phyloP scores from a whole-genome alignment of 352 stramenopile species.

The Pythium monospermum region DNA sequence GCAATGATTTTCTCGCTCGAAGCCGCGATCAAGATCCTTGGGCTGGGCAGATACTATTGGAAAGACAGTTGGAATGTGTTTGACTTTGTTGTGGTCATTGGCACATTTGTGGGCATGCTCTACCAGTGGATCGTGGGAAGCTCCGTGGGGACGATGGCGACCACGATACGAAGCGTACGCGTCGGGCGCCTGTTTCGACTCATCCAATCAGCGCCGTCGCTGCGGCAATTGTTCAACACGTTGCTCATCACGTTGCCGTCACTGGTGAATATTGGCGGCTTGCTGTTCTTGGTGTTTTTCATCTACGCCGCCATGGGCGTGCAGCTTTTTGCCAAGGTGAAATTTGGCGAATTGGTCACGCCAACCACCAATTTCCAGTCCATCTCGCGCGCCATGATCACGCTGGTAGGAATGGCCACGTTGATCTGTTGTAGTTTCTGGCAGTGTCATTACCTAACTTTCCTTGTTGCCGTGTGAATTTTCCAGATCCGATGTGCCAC shows the following conservation, averaged over 20 bases:
- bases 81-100: conserved; percentile 62
- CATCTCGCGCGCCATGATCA: conserved; percentile 67
- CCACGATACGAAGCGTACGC: conserved; percentile 76
- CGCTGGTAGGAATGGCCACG: conserved; percentile 33
- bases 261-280: conserved; percentile 79
- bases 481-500: conserved; percentile 86
- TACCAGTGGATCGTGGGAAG: conserved; percentile 41
- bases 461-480: conserved; percentile 7
- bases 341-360: conserved; percentile 58
- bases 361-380: conserved; percentile 84
- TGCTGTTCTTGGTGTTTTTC: conserved; percentile 90
- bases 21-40: conserved; percentile 77
- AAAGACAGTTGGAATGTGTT: conserved; percentile 81
- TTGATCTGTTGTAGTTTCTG: neutral
- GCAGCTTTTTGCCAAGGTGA: conserved; percentile 88
- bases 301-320: conserved; percentile 90
- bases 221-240: conserved; percentile 87
- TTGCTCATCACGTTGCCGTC: conserved; percentile 82
- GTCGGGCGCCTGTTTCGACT: conserved; percentile 73
- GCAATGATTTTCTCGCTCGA: conserved; percentile 81
- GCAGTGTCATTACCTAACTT: neutral
- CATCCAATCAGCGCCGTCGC: conserved; percentile 61
- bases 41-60: conserved; percentile 77
- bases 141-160: conserved; percentile 45
- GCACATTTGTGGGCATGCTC: conserved; percentile 44